Conservation (phyloP, 2,329 filamentous ascomycete genomes). For the Penicillium sp. region DNA sequence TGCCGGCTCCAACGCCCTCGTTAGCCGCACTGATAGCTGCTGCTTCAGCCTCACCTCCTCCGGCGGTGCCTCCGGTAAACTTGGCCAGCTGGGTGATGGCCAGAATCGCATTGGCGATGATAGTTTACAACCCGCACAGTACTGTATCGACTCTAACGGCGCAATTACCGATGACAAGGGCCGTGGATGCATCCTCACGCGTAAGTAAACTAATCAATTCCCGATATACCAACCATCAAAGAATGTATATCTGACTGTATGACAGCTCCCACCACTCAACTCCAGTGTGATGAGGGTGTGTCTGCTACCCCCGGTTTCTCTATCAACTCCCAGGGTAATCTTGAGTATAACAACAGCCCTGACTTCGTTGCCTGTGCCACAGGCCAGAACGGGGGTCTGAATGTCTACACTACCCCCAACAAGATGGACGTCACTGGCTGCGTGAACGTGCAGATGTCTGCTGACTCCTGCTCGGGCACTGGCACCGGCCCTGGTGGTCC, state of each 20-base stretch:
- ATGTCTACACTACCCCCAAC: slow-evolving; percentile 43
- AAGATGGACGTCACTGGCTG: slow-evolving; percentile 36
- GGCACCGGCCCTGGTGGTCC: slow-evolving; percentile 6
- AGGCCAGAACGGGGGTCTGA: slow-evolving; percentile 40
- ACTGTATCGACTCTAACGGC: slow-evolving; percentile 55
- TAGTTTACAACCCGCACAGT: slow-evolving; percentile 48
- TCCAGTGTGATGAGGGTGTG: slow-evolving; percentile 61
- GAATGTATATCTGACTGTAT: slow-evolving; percentile 7
- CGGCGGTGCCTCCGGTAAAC: slow-evolving; percentile 51
- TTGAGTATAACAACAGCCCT: slow-evolving; percentile 54
- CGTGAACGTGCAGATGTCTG: slow-evolving; percentile 34
- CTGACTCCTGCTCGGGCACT: slow-evolving; percentile 38
- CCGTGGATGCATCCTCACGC: slow-evolving; percentile 64
- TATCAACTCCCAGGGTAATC: slow-evolving; percentile 53
- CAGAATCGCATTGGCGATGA: slow-evolving; percentile 60
- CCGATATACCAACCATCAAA: neutral
- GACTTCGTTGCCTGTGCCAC: slow-evolving; percentile 64
- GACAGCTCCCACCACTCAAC: slow-evolving; percentile 56
- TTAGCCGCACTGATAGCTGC: slow-evolving; percentile 44
- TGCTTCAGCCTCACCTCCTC: slow-evolving; percentile 56
- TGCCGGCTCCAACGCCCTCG: slow-evolving; percentile 45
- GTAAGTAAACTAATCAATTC: slow-evolving; percentile 38
- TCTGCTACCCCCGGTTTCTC: slow-evolving; percentile 56
- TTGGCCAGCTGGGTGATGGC: slow-evolving; percentile 63
- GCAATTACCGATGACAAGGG: slow-evolving; percentile 57